These are phyloP conservation scores for Clonostachys chloroleuca DNA, from an alignment of 2,329 filamentous ascomycete genomes.

Conservation along the genomic window DNA sequence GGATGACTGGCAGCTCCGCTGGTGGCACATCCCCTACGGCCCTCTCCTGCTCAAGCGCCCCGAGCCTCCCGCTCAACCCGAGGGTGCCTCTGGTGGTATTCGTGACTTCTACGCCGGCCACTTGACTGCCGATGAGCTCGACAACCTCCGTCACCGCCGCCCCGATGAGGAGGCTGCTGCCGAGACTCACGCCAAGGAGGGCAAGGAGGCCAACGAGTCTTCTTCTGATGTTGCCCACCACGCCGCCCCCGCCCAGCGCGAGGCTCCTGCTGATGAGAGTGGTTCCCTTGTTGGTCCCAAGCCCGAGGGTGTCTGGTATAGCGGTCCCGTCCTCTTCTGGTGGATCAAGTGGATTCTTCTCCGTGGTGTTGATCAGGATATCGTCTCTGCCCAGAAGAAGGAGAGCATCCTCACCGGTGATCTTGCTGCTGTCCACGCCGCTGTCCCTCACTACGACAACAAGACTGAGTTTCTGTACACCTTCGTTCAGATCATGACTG, in stretches of 20 bases:
- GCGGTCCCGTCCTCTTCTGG: conserved; percentile 31
- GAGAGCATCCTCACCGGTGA: conserved; percentile 42
- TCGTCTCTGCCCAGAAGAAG: conserved; percentile 38
- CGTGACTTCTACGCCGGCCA: conserved; percentile 46
- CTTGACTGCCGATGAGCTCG: conserved; percentile 38
- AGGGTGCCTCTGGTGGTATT: conserved; percentile 35
- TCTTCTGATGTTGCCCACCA: too few relatives aligned
- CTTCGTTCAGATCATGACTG: conserved; percentile 42
- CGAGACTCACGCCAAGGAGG: conserved; percentile 5
- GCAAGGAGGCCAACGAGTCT: neutral
- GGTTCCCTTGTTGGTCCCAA: conserved; percentile 19
- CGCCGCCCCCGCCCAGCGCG: neutral
- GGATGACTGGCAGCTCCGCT: conserved; percentile 45
- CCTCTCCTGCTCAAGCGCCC: conserved; percentile 36
- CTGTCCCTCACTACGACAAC: conserved; percentile 46
- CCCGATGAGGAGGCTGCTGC: neutral
- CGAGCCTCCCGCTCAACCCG: conserved; percentile 23
- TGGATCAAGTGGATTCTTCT: conserved; percentile 33
- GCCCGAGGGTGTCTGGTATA: conserved; percentile 27
- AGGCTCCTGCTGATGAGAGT: conserved; percentile 1
- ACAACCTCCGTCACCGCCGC: conserved; percentile 15
- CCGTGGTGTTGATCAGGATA: conserved; percentile 42
- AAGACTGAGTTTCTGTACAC: conserved; percentile 46
- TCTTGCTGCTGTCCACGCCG: conserved; percentile 36
- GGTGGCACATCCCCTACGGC: conserved; percentile 41